Conservation (phyloP, 768 basidiomycete genomes). For the Russula vinacea region DNA sequence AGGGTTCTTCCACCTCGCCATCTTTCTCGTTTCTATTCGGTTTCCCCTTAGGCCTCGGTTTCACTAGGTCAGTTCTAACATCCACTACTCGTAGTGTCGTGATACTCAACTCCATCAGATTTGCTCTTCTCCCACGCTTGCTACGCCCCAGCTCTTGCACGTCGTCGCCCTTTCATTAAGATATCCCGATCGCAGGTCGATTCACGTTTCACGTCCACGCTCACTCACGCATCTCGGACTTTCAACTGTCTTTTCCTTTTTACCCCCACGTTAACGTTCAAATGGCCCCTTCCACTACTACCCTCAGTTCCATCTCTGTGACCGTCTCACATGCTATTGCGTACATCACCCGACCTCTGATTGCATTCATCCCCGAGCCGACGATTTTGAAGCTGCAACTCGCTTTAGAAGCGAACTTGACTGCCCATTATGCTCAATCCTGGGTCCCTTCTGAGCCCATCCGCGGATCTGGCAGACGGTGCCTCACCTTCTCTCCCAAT, state of each 20-base stretch:
- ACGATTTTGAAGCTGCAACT: conserved; percentile 68
- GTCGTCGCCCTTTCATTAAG: conserved; percentile 29
- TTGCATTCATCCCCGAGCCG: conserved; percentile 52
- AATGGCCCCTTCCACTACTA: conserved; percentile 34
- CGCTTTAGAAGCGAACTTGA: conserved; percentile 70
- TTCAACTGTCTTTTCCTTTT: conserved; percentile 26
- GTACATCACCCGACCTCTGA: conserved; percentile 67
- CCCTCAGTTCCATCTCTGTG: conserved; percentile 51
- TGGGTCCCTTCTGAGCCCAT: conserved; percentile 66
- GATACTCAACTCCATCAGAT: conserved; percentile 7
- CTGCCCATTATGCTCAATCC: conserved; percentile 60
- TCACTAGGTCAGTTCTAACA: conserved; percentile 4
- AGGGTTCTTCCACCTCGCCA: conserved; percentile 13
- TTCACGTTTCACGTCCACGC: conserved; percentile 40
- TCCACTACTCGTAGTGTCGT: neutral
- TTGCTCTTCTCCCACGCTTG: conserved; percentile 23
- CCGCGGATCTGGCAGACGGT: conserved; percentile 67
- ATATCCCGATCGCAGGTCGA: conserved; percentile 30
- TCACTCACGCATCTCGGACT: conserved; percentile 32
- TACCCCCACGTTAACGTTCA: conserved; percentile 18
- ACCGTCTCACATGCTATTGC: conserved; percentile 72
- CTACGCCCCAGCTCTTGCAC: conserved; percentile 34
- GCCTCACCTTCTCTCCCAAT: conserved; percentile 66
- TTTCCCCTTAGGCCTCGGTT: conserved; percentile 19
- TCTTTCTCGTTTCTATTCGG: conserved; percentile 19